Conservation (phyloP, 2,329 filamentous ascomycete genomes). For the Fusarium nurragi region DNA sequence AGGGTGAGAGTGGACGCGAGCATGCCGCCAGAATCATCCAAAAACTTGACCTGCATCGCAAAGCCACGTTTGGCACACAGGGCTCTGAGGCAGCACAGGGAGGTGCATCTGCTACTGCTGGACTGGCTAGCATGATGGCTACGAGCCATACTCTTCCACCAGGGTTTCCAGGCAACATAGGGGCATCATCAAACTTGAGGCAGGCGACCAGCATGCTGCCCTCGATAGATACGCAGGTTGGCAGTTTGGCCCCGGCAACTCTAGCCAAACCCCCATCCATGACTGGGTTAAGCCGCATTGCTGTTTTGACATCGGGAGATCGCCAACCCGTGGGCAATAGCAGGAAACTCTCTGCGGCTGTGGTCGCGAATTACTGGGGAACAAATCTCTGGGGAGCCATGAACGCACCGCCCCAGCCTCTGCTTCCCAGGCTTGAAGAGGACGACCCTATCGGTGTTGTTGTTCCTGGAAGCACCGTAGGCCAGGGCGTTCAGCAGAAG, state of each 20-base stretch:
- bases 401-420: slow-evolving; percentile 44
- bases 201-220: slow-evolving; percentile 47
- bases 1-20: slow-evolving; percentile 79
- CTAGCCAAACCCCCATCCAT: slow-evolving; percentile 83
- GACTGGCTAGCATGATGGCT: slow-evolving; percentile 86
- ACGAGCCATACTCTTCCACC: slow-evolving; percentile 83
- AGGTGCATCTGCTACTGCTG: slow-evolving; percentile 59
- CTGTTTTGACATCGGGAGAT: slow-evolving; percentile 83
- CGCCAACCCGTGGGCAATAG: slow-evolving; percentile 72
- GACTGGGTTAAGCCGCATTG: slow-evolving; percentile 86
- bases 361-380: slow-evolving; percentile 95
- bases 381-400: slow-evolving; percentile 75
- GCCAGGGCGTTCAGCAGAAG: slow-evolving; percentile 46
- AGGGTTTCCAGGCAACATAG: slow-evolving; percentile 56
- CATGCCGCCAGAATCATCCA: slow-evolving; percentile 91
- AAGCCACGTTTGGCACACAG: slow-evolving; percentile 66
- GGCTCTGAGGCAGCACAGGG: slow-evolving; percentile 52
- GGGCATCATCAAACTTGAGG: slow-evolving; percentile 44
- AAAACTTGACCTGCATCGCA: slow-evolving; percentile 89
- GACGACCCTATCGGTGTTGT: slow-evolving; percentile 56
- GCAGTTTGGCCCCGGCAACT: slow-evolving; percentile 81
- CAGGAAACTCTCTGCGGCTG: slow-evolving; percentile 81
- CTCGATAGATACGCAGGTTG: slow-evolving; percentile 59
- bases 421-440: slow-evolving; percentile 48
- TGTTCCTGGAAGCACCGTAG: slow-evolving; percentile 48